Conservation (phyloP, 2,329 filamentous ascomycete species). For the Diaporthe citri region DNA sequence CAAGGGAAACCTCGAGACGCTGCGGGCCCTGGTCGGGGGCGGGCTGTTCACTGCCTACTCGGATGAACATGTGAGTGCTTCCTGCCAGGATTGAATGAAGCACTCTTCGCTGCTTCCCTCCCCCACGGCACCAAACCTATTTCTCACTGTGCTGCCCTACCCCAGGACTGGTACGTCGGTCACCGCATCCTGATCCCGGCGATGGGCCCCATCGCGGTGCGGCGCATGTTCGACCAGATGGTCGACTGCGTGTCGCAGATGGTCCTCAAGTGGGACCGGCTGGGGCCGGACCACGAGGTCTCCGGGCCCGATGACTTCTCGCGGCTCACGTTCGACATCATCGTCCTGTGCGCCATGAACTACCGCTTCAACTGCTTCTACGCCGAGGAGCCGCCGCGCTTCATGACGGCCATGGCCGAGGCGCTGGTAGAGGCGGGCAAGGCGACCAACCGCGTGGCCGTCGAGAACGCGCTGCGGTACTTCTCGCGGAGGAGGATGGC, state of each 20-base stretch:
- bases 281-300: conserved; percentile 41
- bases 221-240: conserved; percentile 40
- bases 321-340: conserved; percentile 42
- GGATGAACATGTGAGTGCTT: conserved; percentile 39
- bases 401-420: conserved; percentile 39
- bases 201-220: conserved; percentile 39
- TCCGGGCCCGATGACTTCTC: conserved; percentile 40
- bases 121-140: not conserved
- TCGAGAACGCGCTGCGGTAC: conserved; percentile 38
- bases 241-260: conserved; percentile 42
- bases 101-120: not conserved
- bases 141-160: not conserved
- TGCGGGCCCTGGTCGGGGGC: conserved; percentile 38
- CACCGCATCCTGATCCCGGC: conserved; percentile 41
- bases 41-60: conserved; percentile 41
- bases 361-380: conserved; percentile 44
- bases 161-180: conserved; percentile 41
- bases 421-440: conserved; percentile 41
- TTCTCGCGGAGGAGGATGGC: conserved; percentile 38
- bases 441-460: conserved; percentile 34
- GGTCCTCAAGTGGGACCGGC: conserved; percentile 42
- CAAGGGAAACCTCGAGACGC: conserved; percentile 36
- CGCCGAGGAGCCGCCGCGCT: conserved; percentile 38
- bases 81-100: not conserved
- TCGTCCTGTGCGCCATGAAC: conserved; percentile 42